These are phyloP conservation scores for Iberis pinnata DNA, from an alignment of 345 rosid species.

Conservation along the genomic window DNA sequence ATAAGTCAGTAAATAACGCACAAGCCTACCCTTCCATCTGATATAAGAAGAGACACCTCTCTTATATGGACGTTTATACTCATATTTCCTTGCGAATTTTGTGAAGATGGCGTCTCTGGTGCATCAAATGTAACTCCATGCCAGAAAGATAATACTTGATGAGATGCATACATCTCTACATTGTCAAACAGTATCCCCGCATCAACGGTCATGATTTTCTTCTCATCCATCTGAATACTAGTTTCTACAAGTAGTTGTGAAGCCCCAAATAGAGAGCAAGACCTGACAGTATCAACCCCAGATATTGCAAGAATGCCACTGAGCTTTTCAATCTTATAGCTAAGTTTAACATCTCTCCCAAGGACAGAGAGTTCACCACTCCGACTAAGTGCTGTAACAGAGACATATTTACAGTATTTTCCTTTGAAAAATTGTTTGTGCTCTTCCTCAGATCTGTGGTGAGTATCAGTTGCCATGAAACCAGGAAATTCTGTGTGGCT, in stretches of 20 bases:
- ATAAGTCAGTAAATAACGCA: slow-evolving; percentile 14
- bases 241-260: slow-evolving; percentile 41
- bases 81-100: slow-evolving; percentile 33
- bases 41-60: slow-evolving; percentile 60
- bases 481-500: slow-evolving; percentile 30
- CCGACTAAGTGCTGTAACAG: slow-evolving; percentile 40
- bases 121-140: slow-evolving; percentile 41
- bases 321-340: slow-evolving; percentile 42
- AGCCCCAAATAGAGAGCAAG: slow-evolving; percentile 60
- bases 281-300: slow-evolving; percentile 34
- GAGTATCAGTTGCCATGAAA: slow-evolving; percentile 31
- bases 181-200: slow-evolving; percentile 46
- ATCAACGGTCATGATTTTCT: slow-evolving; percentile 29
- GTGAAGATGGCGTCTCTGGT: slow-evolving; percentile 50
- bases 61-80: slow-evolving; percentile 43
- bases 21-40: slow-evolving; percentile 78
- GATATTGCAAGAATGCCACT: slow-evolving; percentile 37
- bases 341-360: slow-evolving; percentile 44
- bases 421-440: slow-evolving; percentile 26
- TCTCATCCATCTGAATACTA: slow-evolving; percentile 36
- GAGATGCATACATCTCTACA: slow-evolving; percentile 58
- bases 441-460: slow-evolving; percentile 27
- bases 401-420: slow-evolving; percentile 41
- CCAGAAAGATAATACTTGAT: slow-evolving; percentile 64
- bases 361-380: slow-evolving; percentile 36